These are phyloP conservation scores for Protomyces inouyei DNA, from an alignment of 1,139 yeast genomes.

Conservation along the genomic window DNA sequence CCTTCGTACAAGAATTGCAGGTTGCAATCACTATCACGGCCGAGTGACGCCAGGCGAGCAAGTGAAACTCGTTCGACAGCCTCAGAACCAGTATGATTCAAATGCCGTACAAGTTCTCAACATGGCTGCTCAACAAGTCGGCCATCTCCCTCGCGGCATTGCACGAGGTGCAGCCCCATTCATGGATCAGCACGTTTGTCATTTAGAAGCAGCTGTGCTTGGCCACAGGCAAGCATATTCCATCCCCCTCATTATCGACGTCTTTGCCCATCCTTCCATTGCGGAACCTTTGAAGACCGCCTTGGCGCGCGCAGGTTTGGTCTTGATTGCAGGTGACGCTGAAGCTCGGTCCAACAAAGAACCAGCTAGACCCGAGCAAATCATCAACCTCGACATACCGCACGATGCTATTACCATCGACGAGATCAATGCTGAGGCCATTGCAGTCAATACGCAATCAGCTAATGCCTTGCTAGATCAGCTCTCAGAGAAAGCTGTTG, in stretches of 20 bases:
- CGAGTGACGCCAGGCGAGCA: constrained; percentile 5
- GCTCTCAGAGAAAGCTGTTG: constrained; percentile 22
- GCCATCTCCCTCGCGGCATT: constrained; percentile 26
- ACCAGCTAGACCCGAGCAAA: background rate
- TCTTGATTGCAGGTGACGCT: background rate
- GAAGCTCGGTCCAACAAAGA: background rate
- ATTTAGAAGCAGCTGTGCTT: constrained; percentile 14
- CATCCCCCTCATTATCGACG: constrained; percentile 23
- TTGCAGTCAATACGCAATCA: background rate
- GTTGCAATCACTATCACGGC: constrained; percentile 11
- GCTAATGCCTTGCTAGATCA: constrained; percentile 9
- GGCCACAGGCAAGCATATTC: constrained; percentile 8
- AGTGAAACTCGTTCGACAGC: constrained; percentile 27
- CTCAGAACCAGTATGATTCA: constrained; percentile 17
- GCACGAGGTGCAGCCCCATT: constrained; percentile 25
- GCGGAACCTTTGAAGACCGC: background rate
- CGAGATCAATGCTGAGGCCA: background rate
- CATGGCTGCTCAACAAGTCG: constrained; percentile 20
- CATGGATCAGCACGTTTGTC: constrained; percentile 16
- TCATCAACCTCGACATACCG: background rate
- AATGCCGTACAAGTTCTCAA: constrained; percentile 27
- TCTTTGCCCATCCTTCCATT: constrained; percentile 14
- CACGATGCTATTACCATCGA: background rate
- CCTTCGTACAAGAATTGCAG: constrained; percentile 9
- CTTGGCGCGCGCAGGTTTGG: constrained; percentile 20